These are phyloP conservation scores for Lachancea sp. DNA, from an alignment of 805 yeast species.

Conservation along the genomic window DNA sequence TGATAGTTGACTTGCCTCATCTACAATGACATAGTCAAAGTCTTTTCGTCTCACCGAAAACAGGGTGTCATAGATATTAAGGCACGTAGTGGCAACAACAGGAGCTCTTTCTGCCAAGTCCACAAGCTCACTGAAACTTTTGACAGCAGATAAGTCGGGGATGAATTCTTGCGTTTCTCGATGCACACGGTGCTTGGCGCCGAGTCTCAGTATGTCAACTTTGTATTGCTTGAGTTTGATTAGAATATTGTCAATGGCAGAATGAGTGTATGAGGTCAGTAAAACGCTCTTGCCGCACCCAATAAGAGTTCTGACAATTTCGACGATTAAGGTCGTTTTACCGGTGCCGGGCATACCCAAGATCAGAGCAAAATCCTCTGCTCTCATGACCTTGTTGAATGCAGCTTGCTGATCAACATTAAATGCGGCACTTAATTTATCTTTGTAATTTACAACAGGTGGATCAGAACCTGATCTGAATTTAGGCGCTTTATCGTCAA, in stretches of 20 bases:
- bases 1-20: slow-evolving; percentile 94
- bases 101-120: slow-evolving; percentile 47
- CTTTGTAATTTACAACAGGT: slow-evolving; percentile 20
- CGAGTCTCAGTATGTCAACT: slow-evolving; percentile 59
- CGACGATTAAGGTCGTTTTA: slow-evolving; percentile 83
- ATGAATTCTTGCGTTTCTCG: slow-evolving; percentile 50
- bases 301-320: slow-evolving; percentile 54
- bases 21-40: slow-evolving; percentile 91
- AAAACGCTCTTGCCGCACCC: slow-evolving; percentile 59
- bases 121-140: slow-evolving; percentile 41
- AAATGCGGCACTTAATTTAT: slow-evolving; percentile 29
- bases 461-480: slow-evolving; percentile 14
- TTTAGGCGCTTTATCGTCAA: slow-evolving; percentile 29
- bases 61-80: slow-evolving; percentile 46
- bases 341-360: slow-evolving; percentile 99
- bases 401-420: slow-evolving; percentile 73
- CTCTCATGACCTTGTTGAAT: slow-evolving; percentile 52
- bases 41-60: slow-evolving; percentile 35
- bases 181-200: slow-evolving; percentile 54
- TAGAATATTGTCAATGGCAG: slow-evolving; percentile 92
- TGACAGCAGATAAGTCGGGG: slow-evolving; percentile 38
- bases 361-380: slow-evolving; percentile 72
- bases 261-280: slow-evolving; percentile 83
- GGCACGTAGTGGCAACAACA: slow-evolving; percentile 84
- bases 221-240: slow-evolving; percentile 53